Conservation (phyloP, 352 stramenopile species). For the Phytophthora pini region DNA sequence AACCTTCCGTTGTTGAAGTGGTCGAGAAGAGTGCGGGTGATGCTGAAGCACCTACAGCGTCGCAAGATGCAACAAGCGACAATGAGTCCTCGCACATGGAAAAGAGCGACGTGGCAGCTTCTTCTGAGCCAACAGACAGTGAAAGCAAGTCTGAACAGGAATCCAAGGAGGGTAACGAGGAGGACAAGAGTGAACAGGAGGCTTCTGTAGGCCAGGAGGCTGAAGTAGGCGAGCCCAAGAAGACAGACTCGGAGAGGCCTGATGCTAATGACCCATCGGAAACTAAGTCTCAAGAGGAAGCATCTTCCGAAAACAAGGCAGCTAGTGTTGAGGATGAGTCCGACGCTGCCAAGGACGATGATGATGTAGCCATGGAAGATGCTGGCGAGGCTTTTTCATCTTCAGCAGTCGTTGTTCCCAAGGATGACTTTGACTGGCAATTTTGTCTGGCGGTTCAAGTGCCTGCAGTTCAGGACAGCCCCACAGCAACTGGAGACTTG, state of each 20-base stretch:
- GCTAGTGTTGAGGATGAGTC: slow-evolving; percentile 16
- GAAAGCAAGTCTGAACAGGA: slow-evolving; percentile 1
- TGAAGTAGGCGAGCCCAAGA: slow-evolving; percentile 1
- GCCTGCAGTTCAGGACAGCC: slow-evolving; percentile 8
- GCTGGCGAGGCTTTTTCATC: slow-evolving; percentile 5
- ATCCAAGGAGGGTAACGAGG: slow-evolving; percentile 8
- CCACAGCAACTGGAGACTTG: slow-evolving; percentile 16
- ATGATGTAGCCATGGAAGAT: slow-evolving; percentile 33
- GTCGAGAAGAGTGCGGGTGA: neutral
- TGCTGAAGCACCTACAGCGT: slow-evolving; percentile 1
- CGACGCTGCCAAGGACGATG: slow-evolving; percentile 8
- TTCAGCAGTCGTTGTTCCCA: slow-evolving; percentile 20
- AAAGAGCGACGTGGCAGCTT: neutral
- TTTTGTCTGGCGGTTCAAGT: slow-evolving; percentile 55
- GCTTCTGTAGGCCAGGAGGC: neutral
- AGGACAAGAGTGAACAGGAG: slow-evolving; percentile 1
- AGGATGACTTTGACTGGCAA: slow-evolving; percentile 49
- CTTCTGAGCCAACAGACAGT: slow-evolving; percentile 1
- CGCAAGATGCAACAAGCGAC: slow-evolving; percentile 3
- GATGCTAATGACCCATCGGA: slow-evolving; percentile 11
- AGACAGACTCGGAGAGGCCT: slow-evolving; percentile 2
- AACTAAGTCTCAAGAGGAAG: slow-evolving; percentile 8
- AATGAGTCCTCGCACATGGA: slow-evolving; percentile 5
- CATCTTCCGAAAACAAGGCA: slow-evolving; percentile 13
- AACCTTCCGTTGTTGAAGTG: neutral